These are phyloP conservation scores for Termitomyces sp. DNA, from an alignment of 768 basidiomycete genomes.

Conservation along the genomic window DNA sequence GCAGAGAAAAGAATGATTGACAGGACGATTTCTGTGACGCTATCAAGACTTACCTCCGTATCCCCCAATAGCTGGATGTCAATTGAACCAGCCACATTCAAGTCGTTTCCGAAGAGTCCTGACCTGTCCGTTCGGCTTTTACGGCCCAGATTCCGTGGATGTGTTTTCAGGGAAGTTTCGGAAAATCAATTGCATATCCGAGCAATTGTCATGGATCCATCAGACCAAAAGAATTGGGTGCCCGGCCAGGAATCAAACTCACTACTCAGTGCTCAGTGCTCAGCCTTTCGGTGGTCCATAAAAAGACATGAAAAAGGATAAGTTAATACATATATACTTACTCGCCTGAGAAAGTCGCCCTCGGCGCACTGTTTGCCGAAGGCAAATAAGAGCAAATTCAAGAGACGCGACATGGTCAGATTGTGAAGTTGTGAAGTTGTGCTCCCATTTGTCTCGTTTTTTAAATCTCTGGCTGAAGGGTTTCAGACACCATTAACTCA, in stretches of 20 bases:
- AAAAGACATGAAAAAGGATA: neutral
- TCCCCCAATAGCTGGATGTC: constrained; percentile 2
- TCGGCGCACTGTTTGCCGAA: constrained; percentile 6
- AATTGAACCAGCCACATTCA: neutral
- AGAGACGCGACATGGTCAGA: constrained; percentile 4
- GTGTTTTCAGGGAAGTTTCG: neutral
- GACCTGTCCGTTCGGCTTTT: neutral
- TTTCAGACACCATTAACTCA: neutral
- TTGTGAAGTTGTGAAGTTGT: neutral
- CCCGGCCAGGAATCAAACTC: neutral
- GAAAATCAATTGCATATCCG: neutral
- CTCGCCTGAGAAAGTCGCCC: neutral
- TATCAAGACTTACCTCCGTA: constrained; percentile 6
- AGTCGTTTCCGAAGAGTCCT: neutral
- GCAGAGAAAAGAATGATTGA: constrained; percentile 11
- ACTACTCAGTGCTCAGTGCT: neutral
- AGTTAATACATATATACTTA: neutral
- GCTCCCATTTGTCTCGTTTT: neutral
- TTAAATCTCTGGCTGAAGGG: neutral
- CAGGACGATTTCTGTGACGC: constrained; percentile 11
- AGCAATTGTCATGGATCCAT: neutral
- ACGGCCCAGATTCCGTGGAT: neutral
- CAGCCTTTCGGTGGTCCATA: neutral
- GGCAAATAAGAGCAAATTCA: constrained; percentile 9
- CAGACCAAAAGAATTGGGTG: neutral